phyloP scores from a whole-genome alignment of 106 monocot genomes.

The Narthecium ossifragum region DNA sequence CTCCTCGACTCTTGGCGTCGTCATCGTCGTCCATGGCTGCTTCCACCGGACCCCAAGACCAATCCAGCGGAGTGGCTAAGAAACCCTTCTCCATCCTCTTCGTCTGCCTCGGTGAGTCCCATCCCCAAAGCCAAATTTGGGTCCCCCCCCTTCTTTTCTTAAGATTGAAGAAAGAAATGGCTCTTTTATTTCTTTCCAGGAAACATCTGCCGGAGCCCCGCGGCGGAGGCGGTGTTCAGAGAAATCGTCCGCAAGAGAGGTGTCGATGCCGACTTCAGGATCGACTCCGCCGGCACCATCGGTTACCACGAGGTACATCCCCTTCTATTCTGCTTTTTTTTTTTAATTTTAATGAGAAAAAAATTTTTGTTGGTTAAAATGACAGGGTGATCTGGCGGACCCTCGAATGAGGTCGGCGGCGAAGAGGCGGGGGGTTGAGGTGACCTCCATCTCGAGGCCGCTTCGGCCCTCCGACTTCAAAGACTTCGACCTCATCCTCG shows the following conservation, averaged over 20 bases:
- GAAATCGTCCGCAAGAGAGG: conserved; percentile 57
- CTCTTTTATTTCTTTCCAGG: conserved; percentile 27
- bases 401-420: conserved; percentile 72
- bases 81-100: conserved; percentile 76
- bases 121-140: not conserved
- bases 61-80: no score
- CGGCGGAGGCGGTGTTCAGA: conserved; percentile 87
- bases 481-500: conserved; percentile 88
- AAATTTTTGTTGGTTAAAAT: not conserved
- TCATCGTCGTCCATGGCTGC: no score
- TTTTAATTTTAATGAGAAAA: not conserved
- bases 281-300: conserved; percentile 97
- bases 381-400: conserved; percentile 77
- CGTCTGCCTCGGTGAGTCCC: conserved; percentile 54
- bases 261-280: conserved; percentile 51
- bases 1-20: no score
- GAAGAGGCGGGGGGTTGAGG: conserved; percentile 74
- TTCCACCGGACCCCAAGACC: no score
- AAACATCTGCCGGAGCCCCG: conserved; percentile 96
- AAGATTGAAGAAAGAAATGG: not conserved
- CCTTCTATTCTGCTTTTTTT: not conserved
- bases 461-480: conserved; percentile 76
- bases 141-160: not conserved
- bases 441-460: conserved; percentile 88
- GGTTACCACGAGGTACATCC: conserved; percentile 74